Evolutionary conservation across 1,139 yeast genomes (phyloP).

Genomic region (Hyphopichia wangnamkhiaoensis): DNA sequence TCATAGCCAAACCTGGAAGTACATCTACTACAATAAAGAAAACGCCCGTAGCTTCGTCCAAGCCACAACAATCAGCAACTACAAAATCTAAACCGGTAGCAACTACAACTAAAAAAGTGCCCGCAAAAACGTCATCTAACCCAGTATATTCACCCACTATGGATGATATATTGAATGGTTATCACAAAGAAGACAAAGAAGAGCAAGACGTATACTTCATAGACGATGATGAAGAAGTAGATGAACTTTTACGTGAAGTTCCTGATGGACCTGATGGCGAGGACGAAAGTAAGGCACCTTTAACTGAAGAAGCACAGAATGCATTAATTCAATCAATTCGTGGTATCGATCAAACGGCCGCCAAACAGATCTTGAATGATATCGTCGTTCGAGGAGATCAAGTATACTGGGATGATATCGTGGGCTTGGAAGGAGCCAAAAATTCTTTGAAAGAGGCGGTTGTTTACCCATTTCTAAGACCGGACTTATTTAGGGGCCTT

Average conservation of each 20-base stretch:
- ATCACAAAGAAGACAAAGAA: constrained; percentile 17
- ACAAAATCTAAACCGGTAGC: constrained; percentile 4
- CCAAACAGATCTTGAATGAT: constrained; percentile 78
- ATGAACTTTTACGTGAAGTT: too few relatives aligned
- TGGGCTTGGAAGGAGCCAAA: constrained; percentile 90
- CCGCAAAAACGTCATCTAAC: constrained; percentile 6
- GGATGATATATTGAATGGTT: constrained; percentile 30
- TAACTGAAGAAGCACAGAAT: constrained; percentile 69
- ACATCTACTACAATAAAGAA: background rate
- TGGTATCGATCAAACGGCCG: constrained; percentile 44
- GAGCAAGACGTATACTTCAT: constrained; percentile 4
- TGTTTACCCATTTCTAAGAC: constrained; percentile 92
- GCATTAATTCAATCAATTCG: constrained; percentile 35
- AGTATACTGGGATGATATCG: constrained; percentile 96
- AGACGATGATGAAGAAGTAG: background rate
- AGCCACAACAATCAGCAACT: too few relatives aligned
- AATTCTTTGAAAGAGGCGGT: constrained; percentile 92
- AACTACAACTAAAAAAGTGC: constrained; percentile 7
- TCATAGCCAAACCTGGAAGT: constrained; percentile 10
- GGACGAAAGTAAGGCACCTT: constrained; percentile 17
- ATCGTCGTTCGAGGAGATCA: constrained; percentile 94
- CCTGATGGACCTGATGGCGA: constrained; percentile 1
- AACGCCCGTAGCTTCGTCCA: background rate
- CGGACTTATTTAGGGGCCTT: constrained; percentile 87
- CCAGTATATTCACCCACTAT: constrained; percentile 19